Evolutionary conservation across 371 early-diverging fungal genomes (phyloP).

Genomic region (Batrachochytrium dendrobatidis): DNA sequence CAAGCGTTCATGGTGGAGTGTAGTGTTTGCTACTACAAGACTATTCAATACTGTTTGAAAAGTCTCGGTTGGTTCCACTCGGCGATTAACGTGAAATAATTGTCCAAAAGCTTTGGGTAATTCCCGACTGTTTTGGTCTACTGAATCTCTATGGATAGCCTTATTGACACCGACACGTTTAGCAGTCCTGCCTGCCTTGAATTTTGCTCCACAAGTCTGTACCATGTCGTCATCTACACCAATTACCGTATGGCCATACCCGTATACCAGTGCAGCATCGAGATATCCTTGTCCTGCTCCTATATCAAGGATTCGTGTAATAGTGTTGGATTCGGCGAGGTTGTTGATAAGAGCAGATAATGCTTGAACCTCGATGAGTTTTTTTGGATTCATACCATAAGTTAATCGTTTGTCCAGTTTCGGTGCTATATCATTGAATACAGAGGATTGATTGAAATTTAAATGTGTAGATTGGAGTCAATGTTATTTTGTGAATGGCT

Average conservation of each 20-base stretch:
- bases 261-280: slow-evolving; percentile 63
- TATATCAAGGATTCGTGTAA: slow-evolving; percentile 25
- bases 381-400: slow-evolving; percentile 71
- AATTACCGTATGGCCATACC: slow-evolving; percentile 60
- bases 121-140: slow-evolving; percentile 8
- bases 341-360: slow-evolving; percentile 37
- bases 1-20: not conserved
- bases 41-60: slow-evolving; percentile 12
- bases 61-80: slow-evolving; percentile 23
- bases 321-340: slow-evolving; percentile 10
- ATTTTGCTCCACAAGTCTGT: slow-evolving; percentile 74
- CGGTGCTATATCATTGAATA: not conserved
- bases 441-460: not conserved
- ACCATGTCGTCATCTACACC: slow-evolving; percentile 70
- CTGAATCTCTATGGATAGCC: too few species aligned
- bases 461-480: not conserved
- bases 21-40: slow-evolving; percentile 1
- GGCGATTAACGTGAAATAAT: slow-evolving; percentile 29
- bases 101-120: not conserved
- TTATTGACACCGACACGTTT: slow-evolving; percentile 22
- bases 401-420: slow-evolving; percentile 22
- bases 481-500: not conserved
- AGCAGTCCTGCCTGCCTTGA: slow-evolving; percentile 49
- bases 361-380: slow-evolving; percentile 61
- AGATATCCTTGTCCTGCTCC: slow-evolving; percentile 65